Percentiles rank a stretch among this genome's conserved stretches.
Conservation (phyloP, 2,329 filamentous ascomycete species). For the Exophiala mesophila region DNA sequence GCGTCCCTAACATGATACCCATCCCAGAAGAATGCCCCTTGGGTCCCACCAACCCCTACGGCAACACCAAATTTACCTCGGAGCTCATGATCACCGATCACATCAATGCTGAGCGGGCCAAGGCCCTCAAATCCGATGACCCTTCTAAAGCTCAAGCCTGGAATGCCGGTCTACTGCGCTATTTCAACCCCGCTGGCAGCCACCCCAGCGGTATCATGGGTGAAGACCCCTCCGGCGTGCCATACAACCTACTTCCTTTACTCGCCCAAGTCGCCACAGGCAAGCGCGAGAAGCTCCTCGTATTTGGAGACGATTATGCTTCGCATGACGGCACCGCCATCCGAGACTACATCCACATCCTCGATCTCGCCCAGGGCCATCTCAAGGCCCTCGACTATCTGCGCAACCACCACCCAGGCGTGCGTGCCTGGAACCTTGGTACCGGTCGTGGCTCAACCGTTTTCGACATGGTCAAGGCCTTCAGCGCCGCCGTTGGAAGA, state of each 20-base stretch:
- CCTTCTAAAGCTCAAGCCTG: slow-evolving; percentile 67
- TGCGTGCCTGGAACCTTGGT: slow-evolving; percentile 94
- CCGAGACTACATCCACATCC: slow-evolving; percentile 95
- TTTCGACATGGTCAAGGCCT: slow-evolving; percentile 95
- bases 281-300: slow-evolving; percentile 85
- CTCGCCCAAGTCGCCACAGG: slow-evolving; percentile 94
- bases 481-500: slow-evolving; percentile 78
- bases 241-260: slow-evolving; percentile 91
- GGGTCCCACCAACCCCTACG: slow-evolving; percentile 95
- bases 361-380: slow-evolving; percentile 83
- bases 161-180: slow-evolving; percentile 89
- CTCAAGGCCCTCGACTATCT: slow-evolving; percentile 87
- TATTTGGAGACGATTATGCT: slow-evolving; percentile 91
- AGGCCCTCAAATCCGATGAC: slow-evolving; percentile 73
- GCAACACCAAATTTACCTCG: slow-evolving; percentile 89
- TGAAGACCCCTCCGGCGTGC: slow-evolving; percentile 91
- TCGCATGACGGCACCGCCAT: slow-evolving; percentile 91
- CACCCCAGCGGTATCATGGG: slow-evolving; percentile 97
- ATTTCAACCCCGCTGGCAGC: slow-evolving; percentile 95
- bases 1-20: slow-evolving; percentile 96
- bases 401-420: slow-evolving; percentile 74
- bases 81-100: slow-evolving; percentile 90
- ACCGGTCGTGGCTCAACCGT: slow-evolving; percentile 93
- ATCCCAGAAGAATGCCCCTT: slow-evolving; percentile 96
- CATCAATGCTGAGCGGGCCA: slow-evolving; percentile 79